Evolutionary conservation across 331 rosid genomes (phyloP).

Genomic region (Phaseolus coccineus): DNA sequence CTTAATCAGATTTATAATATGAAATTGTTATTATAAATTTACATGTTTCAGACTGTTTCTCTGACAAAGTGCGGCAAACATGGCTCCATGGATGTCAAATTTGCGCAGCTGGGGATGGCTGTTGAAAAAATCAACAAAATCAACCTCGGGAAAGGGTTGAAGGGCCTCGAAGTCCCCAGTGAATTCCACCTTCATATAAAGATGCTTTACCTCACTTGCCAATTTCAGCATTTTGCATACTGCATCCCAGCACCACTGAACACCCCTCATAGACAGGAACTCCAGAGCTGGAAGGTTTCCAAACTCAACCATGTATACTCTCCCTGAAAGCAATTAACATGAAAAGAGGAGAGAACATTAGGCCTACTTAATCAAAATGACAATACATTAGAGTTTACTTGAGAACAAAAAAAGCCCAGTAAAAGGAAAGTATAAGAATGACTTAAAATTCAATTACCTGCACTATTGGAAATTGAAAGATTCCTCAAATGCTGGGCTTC

Average conservation of each 20-base stretch:
- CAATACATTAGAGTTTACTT: constrained; percentile 12
- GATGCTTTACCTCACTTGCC: constrained; percentile 91
- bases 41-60: constrained; percentile 86
- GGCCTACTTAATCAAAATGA: constrained; percentile 1
- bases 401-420: not conserved
- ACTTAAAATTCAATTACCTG: constrained; percentile 59
- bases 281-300: constrained; percentile 79
- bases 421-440: constrained; percentile 18
- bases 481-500: constrained; percentile 64
- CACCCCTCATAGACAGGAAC: constrained; percentile 79
- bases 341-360: constrained; percentile 11
- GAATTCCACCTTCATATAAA: constrained; percentile 95
- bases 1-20: not conserved
- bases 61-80: constrained; percentile 99
- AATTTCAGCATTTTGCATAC: constrained; percentile 79
- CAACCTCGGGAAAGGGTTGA: constrained; percentile 92
- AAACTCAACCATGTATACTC: constrained; percentile 89
- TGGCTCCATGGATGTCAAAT: constrained; percentile 95
- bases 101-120: constrained; percentile 75
- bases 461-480: constrained; percentile 80
- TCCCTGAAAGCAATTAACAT: constrained; percentile 59
- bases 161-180: constrained; percentile 82
- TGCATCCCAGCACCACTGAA: constrained; percentile 96
- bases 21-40: constrained; percentile 36
- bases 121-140: constrained; percentile 90